phyloP scores from a whole-genome alignment of 139 green algal species.

The Chlorella sp. region DNA sequence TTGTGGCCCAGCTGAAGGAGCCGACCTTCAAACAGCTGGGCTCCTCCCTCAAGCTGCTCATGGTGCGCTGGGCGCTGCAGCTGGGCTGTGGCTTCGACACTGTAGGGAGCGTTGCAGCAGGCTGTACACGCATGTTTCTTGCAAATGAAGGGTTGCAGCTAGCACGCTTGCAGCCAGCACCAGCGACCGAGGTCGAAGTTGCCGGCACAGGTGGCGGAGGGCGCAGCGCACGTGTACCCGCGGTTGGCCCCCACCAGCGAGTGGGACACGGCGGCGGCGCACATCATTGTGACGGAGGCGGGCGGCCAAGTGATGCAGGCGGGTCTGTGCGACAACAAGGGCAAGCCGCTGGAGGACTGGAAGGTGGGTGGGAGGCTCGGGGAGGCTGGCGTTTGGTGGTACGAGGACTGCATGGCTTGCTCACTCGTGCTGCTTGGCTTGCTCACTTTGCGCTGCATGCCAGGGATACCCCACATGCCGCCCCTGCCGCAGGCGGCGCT shows the following conservation, averaged over 20 bases:
- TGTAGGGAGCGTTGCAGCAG: no score
- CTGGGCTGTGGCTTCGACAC: no score
- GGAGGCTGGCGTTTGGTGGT: neutral
- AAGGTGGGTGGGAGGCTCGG: slow-evolving; percentile 51
- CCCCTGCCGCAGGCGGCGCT: slow-evolving; percentile 58
- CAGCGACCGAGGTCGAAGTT: neutral
- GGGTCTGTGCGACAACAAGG: slow-evolving; percentile 75
- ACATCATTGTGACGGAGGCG: slow-evolving; percentile 87
- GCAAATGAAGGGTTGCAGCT: neutral
- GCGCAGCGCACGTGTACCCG: slow-evolving; percentile 83
- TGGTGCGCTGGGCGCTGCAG: no score
- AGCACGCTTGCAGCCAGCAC: neutral
- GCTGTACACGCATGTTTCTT: no score
- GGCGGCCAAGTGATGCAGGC: slow-evolving; percentile 83
- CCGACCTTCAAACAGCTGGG: slow-evolving; percentile 78
- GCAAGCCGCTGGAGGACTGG: slow-evolving; percentile 80
- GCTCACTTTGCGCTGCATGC: neutral
- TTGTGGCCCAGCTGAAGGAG: slow-evolving; percentile 68
- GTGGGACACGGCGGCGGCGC: slow-evolving; percentile 88
- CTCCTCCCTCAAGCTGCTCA: slow-evolving; percentile 85
- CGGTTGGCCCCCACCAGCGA: slow-evolving; percentile 74
- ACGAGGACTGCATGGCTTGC: neutral
- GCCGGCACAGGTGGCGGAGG: slow-evolving; percentile 65
- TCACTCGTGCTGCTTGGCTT: neutral
- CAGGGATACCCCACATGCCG: neutral